Evolutionary conservation across 768 basidiomycete species (phyloP).

Genomic region (Trametes cubensis): DNA sequence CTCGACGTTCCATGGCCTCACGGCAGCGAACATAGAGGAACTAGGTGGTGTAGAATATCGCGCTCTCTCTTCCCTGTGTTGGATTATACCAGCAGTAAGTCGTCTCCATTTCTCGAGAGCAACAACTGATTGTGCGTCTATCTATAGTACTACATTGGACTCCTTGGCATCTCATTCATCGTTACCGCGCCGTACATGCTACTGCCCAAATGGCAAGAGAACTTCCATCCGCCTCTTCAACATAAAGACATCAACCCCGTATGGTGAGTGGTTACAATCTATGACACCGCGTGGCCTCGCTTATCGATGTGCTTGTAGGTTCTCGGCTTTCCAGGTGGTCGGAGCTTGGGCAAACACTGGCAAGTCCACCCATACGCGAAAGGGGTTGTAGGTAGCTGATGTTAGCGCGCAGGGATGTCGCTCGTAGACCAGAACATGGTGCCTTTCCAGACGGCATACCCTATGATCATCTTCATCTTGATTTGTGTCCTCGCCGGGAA

Average conservation of each 20-base stretch:
- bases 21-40: constrained; percentile 81
- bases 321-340: constrained; percentile 49
- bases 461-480: constrained; percentile 46
- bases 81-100: constrained; percentile 70
- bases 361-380: not conserved
- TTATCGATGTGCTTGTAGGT: constrained; percentile 35
- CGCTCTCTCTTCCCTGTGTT: constrained; percentile 74
- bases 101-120: not conserved
- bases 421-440: constrained; percentile 54
- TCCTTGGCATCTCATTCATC: constrained; percentile 46
- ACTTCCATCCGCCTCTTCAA: constrained; percentile 41
- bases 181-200: constrained; percentile 52
- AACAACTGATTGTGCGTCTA: no score
- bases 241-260: constrained; percentile 42
- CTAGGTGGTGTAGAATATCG: constrained; percentile 92
- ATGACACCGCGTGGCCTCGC: not conserved
- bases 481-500: constrained; percentile 56
- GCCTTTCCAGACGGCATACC: constrained; percentile 52
- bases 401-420: constrained; percentile 36
- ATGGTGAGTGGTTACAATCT: constrained; percentile 37
- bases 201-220: constrained; percentile 40
- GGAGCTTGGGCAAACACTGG: constrained; percentile 57
- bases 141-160: constrained; percentile 47
- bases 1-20: constrained; percentile 66
- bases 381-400: not conserved